phyloP scores from a whole-genome alignment of 176 grass and related monocot species.

The Ananas comosus region DNA sequence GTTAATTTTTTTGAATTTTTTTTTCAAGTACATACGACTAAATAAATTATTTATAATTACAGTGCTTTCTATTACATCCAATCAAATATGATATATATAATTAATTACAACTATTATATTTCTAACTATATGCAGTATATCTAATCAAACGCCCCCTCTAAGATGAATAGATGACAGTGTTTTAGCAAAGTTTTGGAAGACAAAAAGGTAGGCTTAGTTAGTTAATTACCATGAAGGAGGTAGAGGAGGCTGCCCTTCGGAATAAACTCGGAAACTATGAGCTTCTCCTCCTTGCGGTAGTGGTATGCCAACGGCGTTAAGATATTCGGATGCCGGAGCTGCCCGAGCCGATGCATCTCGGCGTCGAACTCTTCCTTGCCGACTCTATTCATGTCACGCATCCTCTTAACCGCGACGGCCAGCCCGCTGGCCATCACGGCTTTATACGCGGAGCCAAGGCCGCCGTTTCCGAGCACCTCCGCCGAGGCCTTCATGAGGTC shows the following conservation, averaged over 20 bases:
- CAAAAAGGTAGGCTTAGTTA: neutral
- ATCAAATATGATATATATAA: no score
- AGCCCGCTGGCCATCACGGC: constrained; percentile 16
- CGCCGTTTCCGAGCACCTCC: constrained; percentile 24
- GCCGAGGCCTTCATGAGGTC: constrained; percentile 25
- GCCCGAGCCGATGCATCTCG: constrained; percentile 8
- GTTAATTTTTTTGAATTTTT: no score
- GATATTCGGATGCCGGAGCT: constrained; percentile 17
- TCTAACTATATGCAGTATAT: no score
- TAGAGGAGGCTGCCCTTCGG: neutral
- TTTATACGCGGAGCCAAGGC: constrained; percentile 22
- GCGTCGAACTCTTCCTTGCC: constrained; percentile 15
- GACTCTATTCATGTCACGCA: constrained; percentile 19
- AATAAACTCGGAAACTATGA: constrained; percentile 19
- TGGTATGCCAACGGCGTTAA: constrained; percentile 20
- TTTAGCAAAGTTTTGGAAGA: neutral
- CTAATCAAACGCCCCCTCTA: no score
- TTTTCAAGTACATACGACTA: no score
- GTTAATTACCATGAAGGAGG: no score
- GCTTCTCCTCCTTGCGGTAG: constrained; percentile 30
- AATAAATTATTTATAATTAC: no score
- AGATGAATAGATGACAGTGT: no score
- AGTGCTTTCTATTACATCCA: no score
- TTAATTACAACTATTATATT: no score
- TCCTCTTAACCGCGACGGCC: constrained; percentile 14